A percentile compares a stretch with the other conserved stretches of the same genome.
phyloP scores from a whole-genome alignment of 139 green algal genomes.

The Tetratostichococcus sp. region DNA sequence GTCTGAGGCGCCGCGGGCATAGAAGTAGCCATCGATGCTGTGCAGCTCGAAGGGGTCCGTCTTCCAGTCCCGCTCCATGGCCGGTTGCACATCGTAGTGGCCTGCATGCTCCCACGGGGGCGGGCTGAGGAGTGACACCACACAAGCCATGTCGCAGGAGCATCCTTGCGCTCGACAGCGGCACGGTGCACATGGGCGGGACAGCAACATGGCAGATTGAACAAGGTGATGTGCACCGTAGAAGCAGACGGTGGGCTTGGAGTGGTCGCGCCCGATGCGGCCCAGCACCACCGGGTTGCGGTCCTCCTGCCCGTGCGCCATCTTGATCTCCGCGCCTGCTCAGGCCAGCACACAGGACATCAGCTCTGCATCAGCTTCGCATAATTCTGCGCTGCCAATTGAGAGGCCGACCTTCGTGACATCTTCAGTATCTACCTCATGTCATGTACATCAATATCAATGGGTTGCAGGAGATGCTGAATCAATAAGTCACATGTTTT shows the following conservation, averaged over 20 bases:
- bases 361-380: too few species aligned
- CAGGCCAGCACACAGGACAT: not conserved
- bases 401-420: too few species aligned
- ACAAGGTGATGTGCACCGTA: slow-evolving; percentile 46
- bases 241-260: slow-evolving; percentile 77
- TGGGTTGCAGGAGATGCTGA: too few species aligned
- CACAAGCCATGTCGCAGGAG: too few species aligned
- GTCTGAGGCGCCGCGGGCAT: slow-evolving; percentile 82
- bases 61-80: slow-evolving; percentile 76
- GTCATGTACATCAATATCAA: too few species aligned
- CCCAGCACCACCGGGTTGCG: slow-evolving; percentile 88
- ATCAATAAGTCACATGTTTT: too few species aligned
- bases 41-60: slow-evolving; percentile 83
- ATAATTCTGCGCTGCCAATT: too few species aligned
- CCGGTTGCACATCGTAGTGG: slow-evolving; percentile 86
- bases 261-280: slow-evolving; percentile 63
- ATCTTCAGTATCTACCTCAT: too few species aligned
- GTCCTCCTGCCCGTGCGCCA: slow-evolving; percentile 53
- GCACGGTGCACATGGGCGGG: too few species aligned
- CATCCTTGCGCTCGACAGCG: not conserved
- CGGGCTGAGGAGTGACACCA: too few species aligned
- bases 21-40: slow-evolving; percentile 84
- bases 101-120: slow-evolving; percentile 12
- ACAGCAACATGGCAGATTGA: not conserved
- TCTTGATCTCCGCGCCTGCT: slow-evolving; percentile 76